phyloP scores from a whole-genome alignment of 1,139 yeast species.

The Kluyveromyces sp. region DNA sequence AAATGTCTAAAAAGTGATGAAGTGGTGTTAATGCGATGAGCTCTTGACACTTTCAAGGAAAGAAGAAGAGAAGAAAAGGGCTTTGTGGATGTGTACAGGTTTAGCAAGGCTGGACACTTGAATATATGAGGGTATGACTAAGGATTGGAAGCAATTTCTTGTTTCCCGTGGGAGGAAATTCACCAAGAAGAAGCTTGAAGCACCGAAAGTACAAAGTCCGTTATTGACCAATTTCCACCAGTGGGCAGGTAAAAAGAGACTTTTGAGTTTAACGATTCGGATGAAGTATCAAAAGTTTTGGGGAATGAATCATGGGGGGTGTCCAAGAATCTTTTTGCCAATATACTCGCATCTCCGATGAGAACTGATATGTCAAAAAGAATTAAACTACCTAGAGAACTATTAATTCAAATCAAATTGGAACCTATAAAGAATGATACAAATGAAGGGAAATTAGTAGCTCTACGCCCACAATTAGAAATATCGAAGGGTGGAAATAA shows the following conservation, averaged over 20 bases:
- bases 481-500: constrained; percentile 10
- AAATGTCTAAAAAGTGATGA: too few species aligned
- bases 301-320: constrained; percentile 10
- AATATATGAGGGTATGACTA: background rate
- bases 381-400: constrained; percentile 17
- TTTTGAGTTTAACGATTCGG: constrained; percentile 10
- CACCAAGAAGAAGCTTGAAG: background rate
- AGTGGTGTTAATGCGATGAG: too few species aligned
- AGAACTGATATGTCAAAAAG: constrained; percentile 21
- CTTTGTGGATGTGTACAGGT: too few species aligned
- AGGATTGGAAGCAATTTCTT: background rate
- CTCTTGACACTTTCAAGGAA: too few species aligned
- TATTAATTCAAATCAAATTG: constrained; percentile 19
- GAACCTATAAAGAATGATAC: constrained; percentile 5
- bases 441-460: constrained; percentile 1
- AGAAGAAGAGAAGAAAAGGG: too few species aligned
- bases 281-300: background rate
- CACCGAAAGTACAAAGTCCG: constrained; percentile 12
- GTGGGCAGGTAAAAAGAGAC: constrained; percentile 26
- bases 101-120: too few species aligned
- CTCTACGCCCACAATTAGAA: background rate
- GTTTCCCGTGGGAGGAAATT: background rate
- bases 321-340: constrained; percentile 21
- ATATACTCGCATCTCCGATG: constrained; percentile 23
- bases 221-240: constrained; percentile 22